phyloP scores from a whole-genome alignment of 495 filamentous ascomycete genomes.

The Aspergillus conjunctus region DNA sequence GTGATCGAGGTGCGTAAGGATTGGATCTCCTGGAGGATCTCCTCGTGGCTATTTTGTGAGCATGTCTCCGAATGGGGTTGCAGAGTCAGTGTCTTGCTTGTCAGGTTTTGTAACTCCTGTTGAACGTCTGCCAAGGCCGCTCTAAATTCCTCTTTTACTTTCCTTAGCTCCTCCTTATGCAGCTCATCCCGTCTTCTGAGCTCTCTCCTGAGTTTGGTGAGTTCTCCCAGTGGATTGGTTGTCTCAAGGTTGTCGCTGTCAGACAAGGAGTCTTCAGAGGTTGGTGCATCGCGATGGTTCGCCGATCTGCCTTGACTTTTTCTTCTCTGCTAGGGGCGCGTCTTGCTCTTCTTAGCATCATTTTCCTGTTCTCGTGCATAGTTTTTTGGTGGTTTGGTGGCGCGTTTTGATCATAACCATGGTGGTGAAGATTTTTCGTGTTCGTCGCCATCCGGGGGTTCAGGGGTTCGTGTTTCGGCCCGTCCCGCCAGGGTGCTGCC shows the following conservation, averaged over 20 bases:
- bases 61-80: neutral
- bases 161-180: neutral
- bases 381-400: neutral
- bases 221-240: neutral
- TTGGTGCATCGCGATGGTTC: neutral
- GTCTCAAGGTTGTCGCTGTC: neutral
- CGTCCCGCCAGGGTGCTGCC: constrained; percentile 12
- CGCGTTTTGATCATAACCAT: constrained; percentile 21
- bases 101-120: neutral
- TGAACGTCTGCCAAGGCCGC: neutral
- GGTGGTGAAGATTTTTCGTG: constrained; percentile 25
- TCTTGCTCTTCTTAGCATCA: neutral
- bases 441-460: constrained; percentile 31
- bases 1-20: neutral
- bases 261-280: neutral
- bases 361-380: neutral
- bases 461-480: constrained; percentile 33
- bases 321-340: neutral
- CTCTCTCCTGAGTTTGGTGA: neutral
- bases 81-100: neutral
- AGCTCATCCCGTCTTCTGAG: neutral
- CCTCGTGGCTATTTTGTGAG: neutral
- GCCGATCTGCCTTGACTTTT: neutral
- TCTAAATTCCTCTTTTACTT: neutral
- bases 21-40: neutral